Evolutionary conservation across 1,284 basidiomycete genomes (phyloP).

Genomic region (Exobasidium cylindrosporum): DNA sequence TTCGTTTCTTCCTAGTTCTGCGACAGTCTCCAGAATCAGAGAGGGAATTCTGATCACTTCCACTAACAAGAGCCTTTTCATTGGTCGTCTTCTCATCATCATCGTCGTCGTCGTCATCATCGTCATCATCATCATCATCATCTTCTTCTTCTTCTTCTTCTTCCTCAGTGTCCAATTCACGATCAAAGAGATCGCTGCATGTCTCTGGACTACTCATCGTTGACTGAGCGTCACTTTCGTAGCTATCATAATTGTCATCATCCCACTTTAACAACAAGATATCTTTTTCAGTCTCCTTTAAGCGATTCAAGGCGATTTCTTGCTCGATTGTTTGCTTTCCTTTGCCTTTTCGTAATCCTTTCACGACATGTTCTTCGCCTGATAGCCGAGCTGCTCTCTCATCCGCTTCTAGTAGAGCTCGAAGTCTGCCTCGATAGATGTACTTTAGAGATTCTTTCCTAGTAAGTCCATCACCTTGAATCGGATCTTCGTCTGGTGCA

Average conservation of each 20-base stretch:
- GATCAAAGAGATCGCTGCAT: background rate
- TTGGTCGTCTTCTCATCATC: slow-evolving; percentile 11
- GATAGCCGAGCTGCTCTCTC: slow-evolving; percentile 32
- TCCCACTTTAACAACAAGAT: background rate
- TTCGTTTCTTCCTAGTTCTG: background rate
- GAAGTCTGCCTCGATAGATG: slow-evolving; percentile 33
- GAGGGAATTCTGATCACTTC: background rate
- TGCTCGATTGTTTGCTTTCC: slow-evolving; percentile 34
- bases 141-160: slow-evolving; percentile 28
- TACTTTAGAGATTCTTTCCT: slow-evolving; percentile 46
- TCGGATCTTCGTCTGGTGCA: slow-evolving; percentile 24
- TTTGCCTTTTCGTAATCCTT: slow-evolving; percentile 41
- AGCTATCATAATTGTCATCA: slow-evolving; percentile 28
- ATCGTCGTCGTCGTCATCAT: slow-evolving; percentile 27
- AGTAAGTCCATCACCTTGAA: slow-evolving; percentile 47
- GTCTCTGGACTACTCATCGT: background rate
- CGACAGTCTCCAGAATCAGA: no score
- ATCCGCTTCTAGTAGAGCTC: slow-evolving; percentile 32
- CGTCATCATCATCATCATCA: slow-evolving; percentile 24
- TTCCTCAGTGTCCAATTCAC: slow-evolving; percentile 7
- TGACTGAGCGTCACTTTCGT: slow-evolving; percentile 12
- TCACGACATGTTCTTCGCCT: slow-evolving; percentile 27
- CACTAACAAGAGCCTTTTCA: background rate
- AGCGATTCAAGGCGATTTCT: slow-evolving; percentile 19
- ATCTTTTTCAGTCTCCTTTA: slow-evolving; percentile 7